Evolutionary conservation across 129 eudicot genomes (phyloP).

Genomic region (Flaveria trinervia): DNA sequence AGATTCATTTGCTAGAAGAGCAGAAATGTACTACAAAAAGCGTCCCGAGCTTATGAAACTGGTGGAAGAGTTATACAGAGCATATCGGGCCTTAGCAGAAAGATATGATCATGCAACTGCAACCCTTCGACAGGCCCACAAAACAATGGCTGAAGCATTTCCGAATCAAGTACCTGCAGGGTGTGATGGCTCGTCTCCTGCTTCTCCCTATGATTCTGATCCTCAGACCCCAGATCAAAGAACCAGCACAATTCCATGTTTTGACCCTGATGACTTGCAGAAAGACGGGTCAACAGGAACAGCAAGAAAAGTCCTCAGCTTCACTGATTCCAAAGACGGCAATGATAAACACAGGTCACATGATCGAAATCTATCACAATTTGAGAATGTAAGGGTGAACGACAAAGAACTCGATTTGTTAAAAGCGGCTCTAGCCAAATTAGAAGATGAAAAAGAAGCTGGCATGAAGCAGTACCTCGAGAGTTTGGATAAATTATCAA

Average conservation of each 20-base stretch:
- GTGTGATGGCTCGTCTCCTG: conserved; percentile 53
- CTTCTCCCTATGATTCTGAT: conserved; percentile 42
- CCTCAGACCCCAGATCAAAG: conserved; percentile 55
- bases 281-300: conserved; percentile 44
- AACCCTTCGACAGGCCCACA: conserved; percentile 83
- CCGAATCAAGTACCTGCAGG: conserved; percentile 54
- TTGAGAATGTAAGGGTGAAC: conserved; percentile 29
- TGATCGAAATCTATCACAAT: conserved; percentile 16
- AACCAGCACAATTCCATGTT: conserved; percentile 14
- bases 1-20: conserved; percentile 84
- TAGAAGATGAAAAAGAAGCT: conserved; percentile 11
- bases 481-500: conserved; percentile 16
- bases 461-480: conserved; percentile 9
- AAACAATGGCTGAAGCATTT: conserved; percentile 84
- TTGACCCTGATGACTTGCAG: conserved; percentile 39
- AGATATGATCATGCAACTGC: conserved; percentile 90
- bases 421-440: conserved; percentile 58
- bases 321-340: conserved; percentile 46
- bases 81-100: conserved; percentile 92
- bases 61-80: conserved; percentile 84
- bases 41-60: conserved; percentile 89
- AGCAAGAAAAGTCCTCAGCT: conserved; percentile 59
- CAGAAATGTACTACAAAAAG: conserved; percentile 87
- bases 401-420: conserved; percentile 32
- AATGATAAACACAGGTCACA: neutral